Evolutionary conservation across 2,329 filamentous ascomycete genomes (phyloP).

Genomic region (Clonostachys rosea): DNA sequence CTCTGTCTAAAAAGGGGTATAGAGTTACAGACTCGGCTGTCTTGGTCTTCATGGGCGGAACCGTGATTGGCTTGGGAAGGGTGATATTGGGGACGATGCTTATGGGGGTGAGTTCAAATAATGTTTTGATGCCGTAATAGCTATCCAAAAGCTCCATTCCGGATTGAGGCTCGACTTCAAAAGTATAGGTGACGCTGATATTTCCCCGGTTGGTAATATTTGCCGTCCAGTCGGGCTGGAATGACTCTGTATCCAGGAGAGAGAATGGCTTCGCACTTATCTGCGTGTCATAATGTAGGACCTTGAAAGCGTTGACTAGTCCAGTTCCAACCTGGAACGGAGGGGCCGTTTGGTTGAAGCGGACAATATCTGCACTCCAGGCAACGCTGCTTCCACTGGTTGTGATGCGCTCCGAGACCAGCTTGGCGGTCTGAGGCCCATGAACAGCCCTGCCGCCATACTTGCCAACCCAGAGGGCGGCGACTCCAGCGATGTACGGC

Average conservation of each 20-base stretch:
- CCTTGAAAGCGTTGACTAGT: conserved; percentile 36
- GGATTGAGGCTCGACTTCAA: conserved; percentile 31
- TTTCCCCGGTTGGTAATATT: conserved; percentile 37
- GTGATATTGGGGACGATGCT: conserved; percentile 17
- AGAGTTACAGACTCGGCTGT: conserved; percentile 14
- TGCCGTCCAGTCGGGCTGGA: conserved; percentile 24
- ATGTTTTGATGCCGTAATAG: conserved; percentile 16
- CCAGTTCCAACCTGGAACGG: conserved; percentile 39
- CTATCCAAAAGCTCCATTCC: conserved; percentile 25
- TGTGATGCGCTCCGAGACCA: conserved; percentile 24
- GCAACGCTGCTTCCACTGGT: conserved; percentile 23
- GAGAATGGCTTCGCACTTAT: conserved; percentile 35
- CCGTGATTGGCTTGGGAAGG: conserved; percentile 15
- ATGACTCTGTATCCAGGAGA: conserved; percentile 42
- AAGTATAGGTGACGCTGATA: conserved; percentile 30
- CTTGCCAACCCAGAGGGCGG: conserved; percentile 36
- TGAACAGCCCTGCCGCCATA: conserved; percentile 32
- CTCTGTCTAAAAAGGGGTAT: background rate
- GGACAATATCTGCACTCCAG: conserved; percentile 15
- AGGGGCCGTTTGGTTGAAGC: conserved; percentile 16
- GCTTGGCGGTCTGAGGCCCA: conserved; percentile 24
- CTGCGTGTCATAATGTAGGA: conserved; percentile 28
- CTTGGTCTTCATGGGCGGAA: conserved; percentile 19
- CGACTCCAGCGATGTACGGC: conserved; percentile 47
- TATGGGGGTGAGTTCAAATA: conserved; percentile 17